phyloP scores from a whole-genome alignment of 1,139 yeast species.

The Pichia sp. region DNA sequence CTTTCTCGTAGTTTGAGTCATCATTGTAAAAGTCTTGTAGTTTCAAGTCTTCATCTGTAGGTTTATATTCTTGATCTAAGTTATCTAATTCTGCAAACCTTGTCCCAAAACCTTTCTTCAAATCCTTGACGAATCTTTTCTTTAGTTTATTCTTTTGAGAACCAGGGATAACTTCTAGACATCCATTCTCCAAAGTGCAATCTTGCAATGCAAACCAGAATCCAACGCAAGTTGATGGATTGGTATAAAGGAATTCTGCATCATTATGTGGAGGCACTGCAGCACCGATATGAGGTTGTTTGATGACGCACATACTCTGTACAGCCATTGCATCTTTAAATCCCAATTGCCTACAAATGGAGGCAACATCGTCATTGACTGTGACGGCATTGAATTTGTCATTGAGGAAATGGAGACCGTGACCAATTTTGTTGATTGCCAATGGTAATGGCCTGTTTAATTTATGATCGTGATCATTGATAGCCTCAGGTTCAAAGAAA shows the following conservation, averaged over 20 bases:
- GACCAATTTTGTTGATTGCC: constrained; percentile 75
- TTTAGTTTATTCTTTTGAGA: constrained; percentile 57
- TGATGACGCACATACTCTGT: constrained; percentile 76
- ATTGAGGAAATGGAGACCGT: constrained; percentile 59
- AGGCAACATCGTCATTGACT: constrained; percentile 41
- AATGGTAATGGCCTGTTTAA: constrained; percentile 45
- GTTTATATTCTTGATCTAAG: constrained; percentile 17
- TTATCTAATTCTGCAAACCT: constrained; percentile 31
- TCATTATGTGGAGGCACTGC: constrained; percentile 79
- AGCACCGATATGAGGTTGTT: constrained; percentile 69
- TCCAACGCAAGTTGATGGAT: constrained; percentile 68
- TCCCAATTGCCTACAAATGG: constrained; percentile 45
- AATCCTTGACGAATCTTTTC: constrained; percentile 57
- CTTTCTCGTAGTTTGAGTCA: constrained; percentile 36
- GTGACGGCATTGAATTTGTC: constrained; percentile 43
- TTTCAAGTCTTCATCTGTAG: constrained; percentile 21
- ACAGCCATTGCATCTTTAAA: constrained; percentile 63
- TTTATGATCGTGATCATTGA: constrained; percentile 36
- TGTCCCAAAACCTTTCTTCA: constrained; percentile 44
- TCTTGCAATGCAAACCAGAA: constrained; percentile 82
- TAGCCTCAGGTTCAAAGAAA: constrained; percentile 70
- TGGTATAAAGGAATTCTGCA: constrained; percentile 64
- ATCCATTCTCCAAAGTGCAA: constrained; percentile 62
- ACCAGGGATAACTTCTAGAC: constrained; percentile 68
- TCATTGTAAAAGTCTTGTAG: constrained; percentile 15